These are phyloP conservation scores for Oidium heveae DNA, from an alignment of 2,329 filamentous ascomycete species.

Conservation along the genomic window DNA sequence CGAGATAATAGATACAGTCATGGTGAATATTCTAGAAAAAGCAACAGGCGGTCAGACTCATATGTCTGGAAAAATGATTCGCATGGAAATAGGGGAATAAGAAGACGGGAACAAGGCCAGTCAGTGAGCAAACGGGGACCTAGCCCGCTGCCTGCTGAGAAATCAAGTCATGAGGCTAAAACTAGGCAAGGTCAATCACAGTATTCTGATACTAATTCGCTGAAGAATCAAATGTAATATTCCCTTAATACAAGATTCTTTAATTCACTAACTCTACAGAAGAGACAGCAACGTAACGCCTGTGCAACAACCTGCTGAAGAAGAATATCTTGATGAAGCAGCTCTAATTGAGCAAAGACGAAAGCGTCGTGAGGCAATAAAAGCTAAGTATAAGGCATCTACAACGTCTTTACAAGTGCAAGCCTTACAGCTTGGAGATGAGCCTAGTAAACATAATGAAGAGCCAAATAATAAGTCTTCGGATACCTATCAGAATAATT, in stretches of 20 bases:
- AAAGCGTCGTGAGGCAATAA: slow-evolving; percentile 59
- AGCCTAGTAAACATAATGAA: slow-evolving; percentile 10
- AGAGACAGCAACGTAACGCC: slow-evolving; percentile 11
- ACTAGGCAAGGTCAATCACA: slow-evolving; percentile 31
- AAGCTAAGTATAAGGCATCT: slow-evolving; percentile 52
- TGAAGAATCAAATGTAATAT: not conserved
- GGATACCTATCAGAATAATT: not conserved
- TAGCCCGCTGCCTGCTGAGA: slow-evolving; percentile 30
- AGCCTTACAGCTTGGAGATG: slow-evolving; percentile 17
- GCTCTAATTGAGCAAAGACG: slow-evolving; percentile 66
- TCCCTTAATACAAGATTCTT: not conserved
- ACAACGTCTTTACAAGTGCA: slow-evolving; percentile 51
- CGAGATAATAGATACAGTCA: slow-evolving; percentile 8
- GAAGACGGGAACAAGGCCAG: slow-evolving; percentile 26
- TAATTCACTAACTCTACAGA: not conserved
- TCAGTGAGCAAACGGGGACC: slow-evolving; percentile 38
- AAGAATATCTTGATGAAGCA: slow-evolving; percentile 49
- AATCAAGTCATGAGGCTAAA: slow-evolving; percentile 42
- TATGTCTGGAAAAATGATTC: slow-evolving; percentile 5
- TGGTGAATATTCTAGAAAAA: slow-evolving; percentile 6
- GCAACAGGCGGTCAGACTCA: slow-evolving; percentile 5
- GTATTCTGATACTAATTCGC: not conserved
- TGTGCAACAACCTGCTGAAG: slow-evolving; percentile 19
- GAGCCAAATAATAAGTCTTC: not conserved
- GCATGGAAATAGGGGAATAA: slow-evolving; percentile 17